Conservation (phyloP, 2,329 filamentous ascomycete genomes). For the Talaromyces amestolkiae region DNA sequence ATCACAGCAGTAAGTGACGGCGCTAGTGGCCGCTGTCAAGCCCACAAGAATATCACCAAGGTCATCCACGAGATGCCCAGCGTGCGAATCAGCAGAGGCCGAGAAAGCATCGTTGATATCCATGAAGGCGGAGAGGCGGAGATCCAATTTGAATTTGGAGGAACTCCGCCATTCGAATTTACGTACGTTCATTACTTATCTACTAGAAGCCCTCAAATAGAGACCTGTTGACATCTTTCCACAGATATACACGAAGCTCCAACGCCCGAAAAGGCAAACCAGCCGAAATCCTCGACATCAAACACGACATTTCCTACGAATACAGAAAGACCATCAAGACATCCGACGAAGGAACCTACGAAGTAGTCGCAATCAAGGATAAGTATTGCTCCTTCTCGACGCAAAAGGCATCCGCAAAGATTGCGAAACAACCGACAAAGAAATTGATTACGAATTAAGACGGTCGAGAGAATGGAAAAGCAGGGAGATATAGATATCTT, state of each 20-base stretch:
- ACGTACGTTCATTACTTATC: constrained; percentile 50
- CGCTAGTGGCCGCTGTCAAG: constrained; percentile 77
- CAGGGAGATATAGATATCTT: neutral
- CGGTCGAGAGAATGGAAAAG: neutral
- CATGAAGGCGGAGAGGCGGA: constrained; percentile 95
- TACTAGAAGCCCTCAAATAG: neutral
- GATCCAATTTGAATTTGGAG: constrained; percentile 92
- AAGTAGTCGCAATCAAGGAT: constrained; percentile 95
- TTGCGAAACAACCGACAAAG: constrained; percentile 41
- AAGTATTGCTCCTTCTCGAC: constrained; percentile 85
- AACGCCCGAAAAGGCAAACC: constrained; percentile 78
- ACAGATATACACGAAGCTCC: constrained; percentile 77
- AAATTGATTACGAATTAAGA: constrained; percentile 19
- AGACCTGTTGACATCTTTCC: constrained; percentile 17
- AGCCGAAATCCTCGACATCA: constrained; percentile 80
- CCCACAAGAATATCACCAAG: constrained; percentile 73
- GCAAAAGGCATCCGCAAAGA: constrained; percentile 55
- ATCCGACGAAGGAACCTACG: constrained; percentile 93
- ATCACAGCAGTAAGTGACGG: constrained; percentile 86
- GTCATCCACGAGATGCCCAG: constrained; percentile 88
- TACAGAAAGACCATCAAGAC: constrained; percentile 77
- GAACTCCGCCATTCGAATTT: constrained; percentile 94
- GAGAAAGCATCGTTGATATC: constrained; percentile 79
- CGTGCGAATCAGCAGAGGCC: constrained; percentile 83
- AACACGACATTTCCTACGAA: constrained; percentile 80